These are phyloP conservation scores for Tubosaeta sp. DNA, from an alignment of 768 basidiomycete genomes.

Conservation along the genomic window DNA sequence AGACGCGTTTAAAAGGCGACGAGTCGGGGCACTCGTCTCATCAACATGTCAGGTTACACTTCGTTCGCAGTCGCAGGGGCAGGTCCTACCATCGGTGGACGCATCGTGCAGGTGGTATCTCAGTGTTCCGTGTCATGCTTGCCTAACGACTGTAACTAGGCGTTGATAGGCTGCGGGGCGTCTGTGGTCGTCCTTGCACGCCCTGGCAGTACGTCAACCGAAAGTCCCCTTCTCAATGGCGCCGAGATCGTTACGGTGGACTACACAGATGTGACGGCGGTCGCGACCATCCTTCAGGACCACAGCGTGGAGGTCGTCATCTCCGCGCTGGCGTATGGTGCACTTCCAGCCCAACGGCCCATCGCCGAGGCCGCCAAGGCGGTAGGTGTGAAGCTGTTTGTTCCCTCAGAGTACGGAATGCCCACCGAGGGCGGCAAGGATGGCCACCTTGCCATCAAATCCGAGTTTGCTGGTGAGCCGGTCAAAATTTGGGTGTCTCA, in stretches of 20 bases:
- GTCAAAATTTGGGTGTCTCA: neutral
- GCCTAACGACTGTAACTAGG: conserved; percentile 12
- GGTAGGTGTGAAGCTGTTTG: conserved; percentile 36
- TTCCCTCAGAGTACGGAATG: conserved; percentile 37
- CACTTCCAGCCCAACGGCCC: conserved; percentile 20
- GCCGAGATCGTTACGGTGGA: conserved; percentile 28
- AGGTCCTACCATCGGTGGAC: conserved; percentile 33
- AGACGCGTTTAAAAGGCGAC: neutral
- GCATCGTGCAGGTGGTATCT: conserved; percentile 25
- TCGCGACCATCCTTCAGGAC: conserved; percentile 26
- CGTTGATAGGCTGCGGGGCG: conserved; percentile 14
- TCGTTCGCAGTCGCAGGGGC: conserved; percentile 36
- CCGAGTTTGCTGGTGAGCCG: conserved; percentile 26
- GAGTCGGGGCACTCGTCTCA: neutral
- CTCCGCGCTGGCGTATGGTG: conserved; percentile 30
- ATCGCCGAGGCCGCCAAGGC: conserved; percentile 35
- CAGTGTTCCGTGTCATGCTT: neutral
- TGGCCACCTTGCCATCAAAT: conserved; percentile 23
- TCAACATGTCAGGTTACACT: conserved; percentile 23
- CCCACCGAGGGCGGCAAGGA: conserved; percentile 31
- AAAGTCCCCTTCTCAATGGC: conserved; percentile 21
- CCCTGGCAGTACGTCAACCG: conserved; percentile 16
- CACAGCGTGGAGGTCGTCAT: conserved; percentile 34
- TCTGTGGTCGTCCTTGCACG: conserved; percentile 26
- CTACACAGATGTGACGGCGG: conserved; percentile 20